These are phyloP conservation scores for Ceratobasidium sp. DNA, from an alignment of 1,284 basidiomycete species.

Conservation along the genomic window DNA sequence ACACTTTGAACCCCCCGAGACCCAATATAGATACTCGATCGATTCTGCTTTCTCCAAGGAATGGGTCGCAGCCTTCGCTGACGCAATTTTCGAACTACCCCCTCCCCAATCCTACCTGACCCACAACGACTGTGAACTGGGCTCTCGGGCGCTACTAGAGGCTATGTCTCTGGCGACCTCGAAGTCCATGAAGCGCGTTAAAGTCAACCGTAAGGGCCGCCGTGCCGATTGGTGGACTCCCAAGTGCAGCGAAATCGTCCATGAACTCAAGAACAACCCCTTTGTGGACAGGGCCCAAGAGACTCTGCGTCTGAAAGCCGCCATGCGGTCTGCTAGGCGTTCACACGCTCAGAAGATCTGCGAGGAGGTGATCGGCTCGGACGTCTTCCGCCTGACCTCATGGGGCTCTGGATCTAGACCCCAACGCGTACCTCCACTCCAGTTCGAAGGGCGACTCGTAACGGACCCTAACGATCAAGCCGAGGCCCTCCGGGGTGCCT, in stretches of 20 bases:
- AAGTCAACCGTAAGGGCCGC: not conserved
- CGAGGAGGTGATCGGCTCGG: not conserved
- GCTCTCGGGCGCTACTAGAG: not conserved
- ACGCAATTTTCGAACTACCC: not conserved
- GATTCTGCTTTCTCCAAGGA: not conserved
- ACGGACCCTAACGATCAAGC: conserved; percentile 42
- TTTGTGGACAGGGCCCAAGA: not conserved
- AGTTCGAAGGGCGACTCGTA: not conserved
- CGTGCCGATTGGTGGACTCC: conserved; percentile 14
- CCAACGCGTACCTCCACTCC: conserved; percentile 40
- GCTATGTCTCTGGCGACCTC: conserved; percentile 5
- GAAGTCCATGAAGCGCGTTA: not conserved
- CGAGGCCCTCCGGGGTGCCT: conserved; percentile 16
- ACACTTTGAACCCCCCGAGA: not conserved
- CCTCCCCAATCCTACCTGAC: not conserved
- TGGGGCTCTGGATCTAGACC: conserved; percentile 15
- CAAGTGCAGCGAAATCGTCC: not conserved
- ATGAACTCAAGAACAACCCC: not conserved
- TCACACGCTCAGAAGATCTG: conserved; percentile 2
- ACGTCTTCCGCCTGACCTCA: not conserved
- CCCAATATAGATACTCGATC: not conserved
- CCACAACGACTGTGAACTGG: not conserved
- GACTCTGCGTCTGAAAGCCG: not conserved
- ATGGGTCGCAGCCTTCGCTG: too few species aligned
- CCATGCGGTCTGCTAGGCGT: not conserved